A percentile compares a stretch with the other conserved stretches of the same genome.
phyloP scores from a whole-genome alignment of 176 grass and related monocot species.

The Avena atlantica region DNA sequence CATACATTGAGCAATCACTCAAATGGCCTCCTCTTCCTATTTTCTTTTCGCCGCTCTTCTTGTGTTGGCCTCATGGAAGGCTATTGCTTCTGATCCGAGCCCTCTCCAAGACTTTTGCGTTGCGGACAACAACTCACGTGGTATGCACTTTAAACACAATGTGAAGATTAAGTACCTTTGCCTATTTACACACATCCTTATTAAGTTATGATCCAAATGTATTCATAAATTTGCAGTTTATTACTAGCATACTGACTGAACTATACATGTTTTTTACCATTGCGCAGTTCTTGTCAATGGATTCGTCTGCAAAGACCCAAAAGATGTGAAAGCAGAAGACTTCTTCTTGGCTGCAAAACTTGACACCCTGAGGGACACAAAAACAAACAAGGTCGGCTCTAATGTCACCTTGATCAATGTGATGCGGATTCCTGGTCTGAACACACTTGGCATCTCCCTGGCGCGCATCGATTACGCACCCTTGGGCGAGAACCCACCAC shows the following conservation, averaged over 20 bases:
- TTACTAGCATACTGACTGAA: too few relatives aligned
- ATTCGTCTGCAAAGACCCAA: not conserved
- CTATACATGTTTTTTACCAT: too few relatives aligned
- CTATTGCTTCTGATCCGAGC: constrained; percentile 22
- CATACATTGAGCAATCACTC: too few relatives aligned
- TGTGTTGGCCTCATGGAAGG: not conserved
- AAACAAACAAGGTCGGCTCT: not conserved
- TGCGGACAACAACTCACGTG: not conserved
- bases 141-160: not conserved
- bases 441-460: not conserved
- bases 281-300: not conserved
- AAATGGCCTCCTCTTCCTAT: not conserved
- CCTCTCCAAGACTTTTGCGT: constrained; percentile 45
- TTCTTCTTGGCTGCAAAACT: not conserved
- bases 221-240: too few relatives aligned
- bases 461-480: not conserved
- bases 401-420: not conserved
- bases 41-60: not conserved
- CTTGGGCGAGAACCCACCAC: not conserved
- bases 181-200: too few relatives aligned
- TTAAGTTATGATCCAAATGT: too few relatives aligned
- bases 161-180: too few relatives aligned
- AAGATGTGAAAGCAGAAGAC: not conserved
- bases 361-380: not conserved
- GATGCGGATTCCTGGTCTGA: not conserved